A percentile compares a stretch with the other conserved stretches of the same genome.
phyloP scores from a whole-genome alignment of 2,329 filamentous ascomycete genomes.

The Pyrenophora teres region DNA sequence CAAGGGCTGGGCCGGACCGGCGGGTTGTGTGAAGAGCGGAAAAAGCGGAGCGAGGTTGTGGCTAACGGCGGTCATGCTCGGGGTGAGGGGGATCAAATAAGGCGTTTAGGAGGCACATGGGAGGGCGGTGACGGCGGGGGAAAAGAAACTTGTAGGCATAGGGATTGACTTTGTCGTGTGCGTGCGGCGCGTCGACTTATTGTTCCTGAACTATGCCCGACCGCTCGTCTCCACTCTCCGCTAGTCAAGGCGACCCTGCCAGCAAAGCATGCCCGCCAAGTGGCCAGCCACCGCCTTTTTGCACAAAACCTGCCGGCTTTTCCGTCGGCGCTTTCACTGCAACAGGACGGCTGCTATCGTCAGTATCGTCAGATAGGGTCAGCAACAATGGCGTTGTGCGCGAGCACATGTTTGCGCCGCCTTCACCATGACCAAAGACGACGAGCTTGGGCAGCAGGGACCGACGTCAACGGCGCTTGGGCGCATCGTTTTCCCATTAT shows the following conservation, averaged over 20 bases:
- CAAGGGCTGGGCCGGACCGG: neutral
- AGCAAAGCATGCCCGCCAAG: constrained; percentile 21
- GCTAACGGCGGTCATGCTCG: constrained; percentile 29
- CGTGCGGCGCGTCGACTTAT: constrained; percentile 15
- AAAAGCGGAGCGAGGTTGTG: constrained; percentile 4
- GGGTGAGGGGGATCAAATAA: neutral
- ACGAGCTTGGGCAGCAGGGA: neutral
- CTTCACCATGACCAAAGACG: constrained; percentile 1
- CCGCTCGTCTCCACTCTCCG: constrained; percentile 5
- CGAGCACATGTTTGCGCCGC: neutral
- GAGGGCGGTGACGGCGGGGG: constrained; percentile 8
- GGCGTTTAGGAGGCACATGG: constrained; percentile 3
- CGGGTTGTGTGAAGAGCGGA: constrained; percentile 3
- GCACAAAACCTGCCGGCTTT: constrained; percentile 7
- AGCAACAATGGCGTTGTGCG: neutral
- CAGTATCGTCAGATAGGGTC: too few relatives aligned
- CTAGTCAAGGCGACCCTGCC: constrained; percentile 17
- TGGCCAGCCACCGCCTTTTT: constrained; percentile 18
- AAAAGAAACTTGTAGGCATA: constrained; percentile 2
- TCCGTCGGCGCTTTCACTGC: neutral
- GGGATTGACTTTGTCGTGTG: neutral
- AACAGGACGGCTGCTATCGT: constrained; percentile 7
- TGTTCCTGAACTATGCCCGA: constrained; percentile 15
- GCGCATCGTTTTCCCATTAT: constrained; percentile 3
- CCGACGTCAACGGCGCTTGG: constrained; percentile 26